phyloP scores from a whole-genome alignment of 2,329 filamentous ascomycete genomes.

The Aplosporella prunicola region DNA sequence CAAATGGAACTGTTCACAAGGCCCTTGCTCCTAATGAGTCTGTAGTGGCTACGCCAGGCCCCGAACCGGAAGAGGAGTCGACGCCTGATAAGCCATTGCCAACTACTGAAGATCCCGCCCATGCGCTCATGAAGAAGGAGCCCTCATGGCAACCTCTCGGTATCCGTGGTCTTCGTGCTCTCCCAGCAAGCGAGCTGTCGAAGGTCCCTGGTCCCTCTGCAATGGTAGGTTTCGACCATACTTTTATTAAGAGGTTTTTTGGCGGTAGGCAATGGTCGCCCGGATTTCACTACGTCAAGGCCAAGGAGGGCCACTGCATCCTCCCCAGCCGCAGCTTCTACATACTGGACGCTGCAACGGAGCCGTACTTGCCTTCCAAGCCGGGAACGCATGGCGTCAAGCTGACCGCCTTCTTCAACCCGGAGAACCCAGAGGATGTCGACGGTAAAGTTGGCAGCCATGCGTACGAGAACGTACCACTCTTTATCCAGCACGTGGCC shows the following conservation, averaged over 20 bases:
- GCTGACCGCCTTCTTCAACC: slow-evolving; percentile 37
- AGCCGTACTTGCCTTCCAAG: slow-evolving; percentile 33
- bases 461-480: slow-evolving; percentile 30
- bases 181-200: slow-evolving; percentile 10
- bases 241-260: slow-evolving; percentile 30
- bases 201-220: slow-evolving; percentile 17
- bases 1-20: too few species aligned
- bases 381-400: slow-evolving; percentile 38
- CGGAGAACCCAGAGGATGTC: slow-evolving; percentile 20
- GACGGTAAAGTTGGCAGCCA: slow-evolving; percentile 15
- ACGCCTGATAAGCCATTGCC: slow-evolving; percentile 8
- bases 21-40: too few species aligned
- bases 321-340: slow-evolving; percentile 33
- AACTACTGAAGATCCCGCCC: slow-evolving; percentile 14
- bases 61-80: too few species aligned
- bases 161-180: slow-evolving; percentile 23
- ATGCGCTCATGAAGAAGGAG: neutral
- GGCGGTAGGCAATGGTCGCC: slow-evolving; percentile 32
- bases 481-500: slow-evolving; percentile 27
- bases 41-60: too few species aligned
- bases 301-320: slow-evolving; percentile 15
- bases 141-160: slow-evolving; percentile 29
- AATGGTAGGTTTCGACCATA: slow-evolving; percentile 28
- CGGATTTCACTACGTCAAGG: slow-evolving; percentile 29
- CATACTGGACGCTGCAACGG: slow-evolving; percentile 26